These are phyloP conservation scores for Bidens hawaiensis DNA, from an alignment of 140 eudicot species.

Conservation along the genomic window DNA sequence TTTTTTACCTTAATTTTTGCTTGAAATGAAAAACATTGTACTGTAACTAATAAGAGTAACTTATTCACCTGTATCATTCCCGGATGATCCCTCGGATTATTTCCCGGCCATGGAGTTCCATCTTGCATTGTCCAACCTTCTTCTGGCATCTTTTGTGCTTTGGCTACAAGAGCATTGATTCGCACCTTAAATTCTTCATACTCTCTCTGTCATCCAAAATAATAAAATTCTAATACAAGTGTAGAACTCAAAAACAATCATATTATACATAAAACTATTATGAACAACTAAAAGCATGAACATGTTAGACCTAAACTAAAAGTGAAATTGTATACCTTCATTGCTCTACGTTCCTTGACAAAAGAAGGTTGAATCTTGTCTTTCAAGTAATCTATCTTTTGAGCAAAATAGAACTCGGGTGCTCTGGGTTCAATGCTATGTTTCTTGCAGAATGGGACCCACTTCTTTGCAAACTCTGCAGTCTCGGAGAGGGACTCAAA, in stretches of 20 bases:
- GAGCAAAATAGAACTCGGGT: constrained; percentile 90
- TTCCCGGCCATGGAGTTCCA: constrained; percentile 98
- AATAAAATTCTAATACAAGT: not conserved
- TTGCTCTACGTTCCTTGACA: constrained; percentile 93
- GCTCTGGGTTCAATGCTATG: constrained; percentile 90
- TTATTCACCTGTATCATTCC: constrained; percentile 75
- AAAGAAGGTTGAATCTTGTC: constrained; percentile 95
- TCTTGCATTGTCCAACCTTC: constrained; percentile 99
- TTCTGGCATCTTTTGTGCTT: constrained; percentile 89
- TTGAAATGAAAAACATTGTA: not conserved
- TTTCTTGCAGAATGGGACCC: constrained; percentile 99
- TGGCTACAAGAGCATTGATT: constrained; percentile 93
- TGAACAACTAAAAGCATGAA: not conserved
- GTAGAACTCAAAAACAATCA: not conserved
- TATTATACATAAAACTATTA: not conserved
- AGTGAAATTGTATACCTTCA: constrained; percentile 54
- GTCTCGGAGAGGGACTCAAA: constrained; percentile 89
- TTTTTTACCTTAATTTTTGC: not conserved
- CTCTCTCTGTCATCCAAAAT: constrained; percentile 61
- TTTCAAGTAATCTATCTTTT: constrained; percentile 85
- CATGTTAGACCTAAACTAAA: not conserved
- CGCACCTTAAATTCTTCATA: constrained; percentile 92
- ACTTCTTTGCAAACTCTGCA: constrained; percentile 88
- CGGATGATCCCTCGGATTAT: constrained; percentile 82
- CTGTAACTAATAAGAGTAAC: not conserved